Evolutionary conservation across 495 filamentous ascomycete genomes (phyloP), one percentile per base, ranked within the genome.

Genomic region (Hyaloscypha bicolor): DNA sequence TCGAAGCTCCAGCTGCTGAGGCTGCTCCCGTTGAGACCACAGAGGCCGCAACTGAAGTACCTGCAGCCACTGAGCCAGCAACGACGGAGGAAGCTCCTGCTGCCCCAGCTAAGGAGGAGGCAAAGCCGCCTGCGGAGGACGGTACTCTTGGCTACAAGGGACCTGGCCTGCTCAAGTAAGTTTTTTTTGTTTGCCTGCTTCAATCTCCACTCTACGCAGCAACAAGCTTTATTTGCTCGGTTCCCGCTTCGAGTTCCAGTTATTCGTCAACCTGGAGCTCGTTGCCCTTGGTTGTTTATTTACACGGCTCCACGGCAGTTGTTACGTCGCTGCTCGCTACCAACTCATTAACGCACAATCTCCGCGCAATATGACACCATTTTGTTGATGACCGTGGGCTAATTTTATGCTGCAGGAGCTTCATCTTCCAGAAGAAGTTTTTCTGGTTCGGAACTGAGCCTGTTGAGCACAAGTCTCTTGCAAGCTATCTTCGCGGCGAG

Each of bases 401-500:
- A 48, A 48, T 48, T 48, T 16, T 14, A 4, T 48, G 42, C 1
- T 45, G 11, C 62, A 91, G 88, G 82, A 78, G 81, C 64, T 78
- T 91, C 69, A 81, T 86, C 69, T 89, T 87, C 78, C 81, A 87
- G 60, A 93, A 92, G 85, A 87, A 88, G 71, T 90, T 91, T 84
- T 97, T 99, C 85, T 98, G 93, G 90, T 93, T 99, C 82, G 90
- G 89, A 76, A 85, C 91, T 51, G 92, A 96, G 64, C 78, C 94
- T 53, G 82, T 94, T 58, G 86, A 93, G 74, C 79, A 87, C 67
- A 91, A 95, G 79, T 81, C 91, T 74, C 83, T 96, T 45, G 74
- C 81, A 68, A 79, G 79, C 68, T 98, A 91, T 82, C 85, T 96
- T 79, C 88, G 89, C 72, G 95, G 96, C 85, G 96, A 97, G 90